phyloP scores from a whole-genome alignment of 768 basidiomycete species.

The Tylopilus intermedius region DNA sequence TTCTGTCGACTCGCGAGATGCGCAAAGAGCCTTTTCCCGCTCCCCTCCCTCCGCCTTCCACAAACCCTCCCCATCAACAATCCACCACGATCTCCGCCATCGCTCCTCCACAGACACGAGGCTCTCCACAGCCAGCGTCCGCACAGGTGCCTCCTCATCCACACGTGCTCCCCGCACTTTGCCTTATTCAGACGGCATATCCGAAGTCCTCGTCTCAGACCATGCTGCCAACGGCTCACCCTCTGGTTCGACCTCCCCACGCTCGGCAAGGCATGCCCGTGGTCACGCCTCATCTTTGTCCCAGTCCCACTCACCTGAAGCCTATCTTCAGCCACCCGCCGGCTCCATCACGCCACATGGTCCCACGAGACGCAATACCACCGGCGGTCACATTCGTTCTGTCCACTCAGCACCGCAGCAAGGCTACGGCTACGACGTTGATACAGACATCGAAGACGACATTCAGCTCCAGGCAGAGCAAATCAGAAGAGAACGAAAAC shows the following conservation, averaged over 20 bases:
- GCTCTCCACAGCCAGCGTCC: constrained; percentile 28
- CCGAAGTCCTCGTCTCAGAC: constrained; percentile 22
- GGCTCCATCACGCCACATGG: constrained; percentile 15
- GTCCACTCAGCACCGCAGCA: constrained; percentile 29
- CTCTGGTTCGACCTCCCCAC: constrained; percentile 14
- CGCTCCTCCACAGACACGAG: constrained; percentile 52
- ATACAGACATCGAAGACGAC: constrained; percentile 43
- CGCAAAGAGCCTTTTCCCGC: constrained; percentile 13
- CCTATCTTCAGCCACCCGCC: constrained; percentile 49
- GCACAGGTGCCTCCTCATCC: constrained; percentile 19
- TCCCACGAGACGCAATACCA: constrained; percentile 65
- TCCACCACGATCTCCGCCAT: constrained; percentile 32
- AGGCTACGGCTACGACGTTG: constrained; percentile 36
- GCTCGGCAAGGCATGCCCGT: constrained; percentile 19
- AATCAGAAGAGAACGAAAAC: constrained; percentile 78
- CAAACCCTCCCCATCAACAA: constrained; percentile 4
- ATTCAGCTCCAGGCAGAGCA: constrained; percentile 88
- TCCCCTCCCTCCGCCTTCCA: constrained; percentile 21
- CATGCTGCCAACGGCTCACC: constrained; percentile 13
- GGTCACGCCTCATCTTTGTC: constrained; percentile 21
- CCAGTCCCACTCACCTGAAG: constrained; percentile 34
- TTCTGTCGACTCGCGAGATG: constrained; percentile 30
- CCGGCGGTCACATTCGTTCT: constrained; percentile 43
- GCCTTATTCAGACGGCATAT: constrained; percentile 11
- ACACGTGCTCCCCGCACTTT: constrained; percentile 16